Evolutionary conservation across 345 rosid genomes (phyloP).

Genomic region (Syzygium jambos): DNA sequence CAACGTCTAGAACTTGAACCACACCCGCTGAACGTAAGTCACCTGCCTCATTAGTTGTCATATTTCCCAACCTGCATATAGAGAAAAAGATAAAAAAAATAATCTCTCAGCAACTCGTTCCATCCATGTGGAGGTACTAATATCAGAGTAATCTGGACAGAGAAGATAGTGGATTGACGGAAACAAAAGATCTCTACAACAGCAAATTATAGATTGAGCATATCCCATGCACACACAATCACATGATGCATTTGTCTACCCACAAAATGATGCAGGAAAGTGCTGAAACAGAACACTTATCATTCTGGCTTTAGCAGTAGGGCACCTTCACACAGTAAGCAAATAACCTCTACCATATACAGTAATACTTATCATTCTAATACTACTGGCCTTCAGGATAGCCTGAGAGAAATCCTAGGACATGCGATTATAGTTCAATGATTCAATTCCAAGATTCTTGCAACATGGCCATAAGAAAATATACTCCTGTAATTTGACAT

Average conservation of each 20-base stretch:
- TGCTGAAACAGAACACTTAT: not conserved
- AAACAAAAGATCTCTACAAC: not conserved
- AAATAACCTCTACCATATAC: not conserved
- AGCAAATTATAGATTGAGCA: not conserved
- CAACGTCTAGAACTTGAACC: conserved; percentile 83
- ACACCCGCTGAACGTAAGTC: conserved; percentile 86
- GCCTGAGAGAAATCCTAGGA: not conserved
- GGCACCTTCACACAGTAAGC: not conserved
- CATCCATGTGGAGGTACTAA: not conserved
- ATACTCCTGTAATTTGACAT: not conserved
- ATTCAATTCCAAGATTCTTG: not conserved
- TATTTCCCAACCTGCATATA: conserved; percentile 60
- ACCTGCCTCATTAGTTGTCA: conserved; percentile 67
- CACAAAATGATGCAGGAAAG: not conserved
- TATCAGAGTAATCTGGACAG: not conserved
- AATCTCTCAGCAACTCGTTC: not conserved
- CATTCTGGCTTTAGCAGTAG: not conserved
- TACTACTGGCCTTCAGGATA: not conserved
- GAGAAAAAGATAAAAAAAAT: not conserved
- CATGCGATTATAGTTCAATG: not conserved
- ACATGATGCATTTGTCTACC: not conserved
- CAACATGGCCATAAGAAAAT: not conserved
- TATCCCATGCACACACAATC: not conserved
- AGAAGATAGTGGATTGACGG: not conserved
- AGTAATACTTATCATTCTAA: not conserved